These are phyloP conservation scores for Calonectria pteridis DNA, from an alignment of 2,329 filamentous ascomycete species.

Conservation along the genomic window DNA sequence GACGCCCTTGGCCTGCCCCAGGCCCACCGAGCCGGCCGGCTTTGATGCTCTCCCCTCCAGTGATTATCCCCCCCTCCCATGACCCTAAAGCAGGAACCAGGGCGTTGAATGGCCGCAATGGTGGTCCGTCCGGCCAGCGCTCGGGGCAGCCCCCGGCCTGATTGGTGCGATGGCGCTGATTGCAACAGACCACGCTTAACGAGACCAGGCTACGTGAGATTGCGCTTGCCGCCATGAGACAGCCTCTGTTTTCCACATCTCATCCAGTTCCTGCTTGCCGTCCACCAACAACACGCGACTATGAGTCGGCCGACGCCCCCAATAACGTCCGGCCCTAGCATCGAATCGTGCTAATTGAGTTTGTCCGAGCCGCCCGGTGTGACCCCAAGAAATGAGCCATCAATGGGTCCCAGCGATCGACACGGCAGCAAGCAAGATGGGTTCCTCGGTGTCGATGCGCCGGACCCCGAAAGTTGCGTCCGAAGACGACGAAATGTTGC, in stretches of 20 bases:
- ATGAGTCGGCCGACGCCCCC: not conserved
- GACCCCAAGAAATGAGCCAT: not conserved
- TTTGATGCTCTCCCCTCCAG: slow-evolving; percentile 7
- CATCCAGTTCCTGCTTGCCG: not conserved
- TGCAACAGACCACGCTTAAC: slow-evolving; percentile 42
- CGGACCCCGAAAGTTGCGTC: not conserved
- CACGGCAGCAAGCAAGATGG: not conserved
- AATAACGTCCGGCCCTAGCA: slow-evolving; percentile 6
- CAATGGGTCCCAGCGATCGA: not conserved
- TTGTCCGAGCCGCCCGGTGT: not conserved
- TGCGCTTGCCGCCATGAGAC: slow-evolving; percentile 42
- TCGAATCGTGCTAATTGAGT: not conserved
- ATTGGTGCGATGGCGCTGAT: slow-evolving; percentile 41
- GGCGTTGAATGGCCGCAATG: slow-evolving; percentile 37
- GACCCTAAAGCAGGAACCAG: slow-evolving; percentile 33
- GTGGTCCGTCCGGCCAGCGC: slow-evolving; percentile 27
- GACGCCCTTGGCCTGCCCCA: slow-evolving; percentile 12
- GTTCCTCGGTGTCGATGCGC: not conserved
- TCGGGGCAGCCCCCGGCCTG: slow-evolving; percentile 20
- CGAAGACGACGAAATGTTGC: not conserved
- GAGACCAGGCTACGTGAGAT: slow-evolving; percentile 43
- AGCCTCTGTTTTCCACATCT: slow-evolving; percentile 32
- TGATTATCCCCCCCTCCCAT: slow-evolving; percentile 4
- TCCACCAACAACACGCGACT: slow-evolving; percentile 19
- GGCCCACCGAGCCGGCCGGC: not conserved